These are phyloP conservation scores for Kazachstania sp. DNA, from an alignment of 1,139 yeast species.

Conservation along the genomic window DNA sequence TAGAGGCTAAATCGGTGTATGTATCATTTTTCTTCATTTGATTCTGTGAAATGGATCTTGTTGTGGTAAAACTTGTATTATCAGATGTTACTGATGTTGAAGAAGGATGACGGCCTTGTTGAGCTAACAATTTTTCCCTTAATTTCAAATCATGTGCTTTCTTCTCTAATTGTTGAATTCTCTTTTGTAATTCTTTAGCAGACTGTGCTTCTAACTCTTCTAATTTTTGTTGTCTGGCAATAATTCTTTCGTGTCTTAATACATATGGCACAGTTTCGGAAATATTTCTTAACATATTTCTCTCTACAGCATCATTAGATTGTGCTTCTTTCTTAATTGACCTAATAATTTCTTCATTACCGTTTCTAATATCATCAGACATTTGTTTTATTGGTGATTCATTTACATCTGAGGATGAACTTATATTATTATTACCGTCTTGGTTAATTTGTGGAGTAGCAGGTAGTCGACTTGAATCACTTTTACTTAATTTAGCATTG, in stretches of 20 bases:
- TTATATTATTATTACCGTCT: conserved; percentile 1
- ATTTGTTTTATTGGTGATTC: conserved; percentile 32
- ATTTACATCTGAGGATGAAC: conserved; percentile 14
- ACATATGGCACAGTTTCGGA: conserved; percentile 79
- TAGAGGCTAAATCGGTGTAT: conserved; percentile 45
- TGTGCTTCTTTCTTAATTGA: conserved; percentile 49
- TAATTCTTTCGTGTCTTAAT: conserved; percentile 62
- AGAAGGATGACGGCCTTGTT: conserved; percentile 9
- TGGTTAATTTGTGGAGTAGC: conserved; percentile 24
- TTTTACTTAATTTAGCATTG: neutral
- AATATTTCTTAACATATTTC: conserved; percentile 62
- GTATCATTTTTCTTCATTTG: conserved; percentile 45
- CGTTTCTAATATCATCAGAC: conserved; percentile 32
- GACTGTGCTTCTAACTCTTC: conserved; percentile 73
- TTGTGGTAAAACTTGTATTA: neutral
- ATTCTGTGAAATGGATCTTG: conserved; percentile 9
- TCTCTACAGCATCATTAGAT: conserved; percentile 39
- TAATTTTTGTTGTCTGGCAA: conserved; percentile 66
- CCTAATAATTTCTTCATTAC: conserved; percentile 37
- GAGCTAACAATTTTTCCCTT: conserved; percentile 46
- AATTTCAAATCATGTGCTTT: conserved; percentile 67
- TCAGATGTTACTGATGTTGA: conserved; percentile 10
- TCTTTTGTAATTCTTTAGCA: conserved; percentile 59
- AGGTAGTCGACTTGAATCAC: conserved; percentile 13
- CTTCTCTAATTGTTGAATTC: conserved; percentile 69